Percentiles rank a stretch among this genome's conserved stretches.
Evolutionary conservation across 2,329 filamentous ascomycete genomes (phyloP).

Genomic region (Fusarium sacchari): DNA sequence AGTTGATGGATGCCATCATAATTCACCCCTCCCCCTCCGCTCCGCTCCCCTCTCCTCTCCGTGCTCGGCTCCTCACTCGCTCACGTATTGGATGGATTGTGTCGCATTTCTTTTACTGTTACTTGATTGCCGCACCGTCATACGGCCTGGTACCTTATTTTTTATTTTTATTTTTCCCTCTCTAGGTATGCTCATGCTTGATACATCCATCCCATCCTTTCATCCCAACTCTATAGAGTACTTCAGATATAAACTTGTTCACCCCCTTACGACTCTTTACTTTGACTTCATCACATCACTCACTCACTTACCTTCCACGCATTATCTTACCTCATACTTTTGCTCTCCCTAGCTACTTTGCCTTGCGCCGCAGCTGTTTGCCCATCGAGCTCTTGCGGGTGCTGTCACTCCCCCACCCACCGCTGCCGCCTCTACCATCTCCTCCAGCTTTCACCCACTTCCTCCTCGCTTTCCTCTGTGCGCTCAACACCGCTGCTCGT

Average conservation of each 20-base stretch:
- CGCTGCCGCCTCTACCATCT: not conserved
- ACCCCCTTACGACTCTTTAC: not conserved
- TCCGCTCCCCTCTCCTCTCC: not conserved
- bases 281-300: not conserved
- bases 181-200: not conserved
- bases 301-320: not conserved
- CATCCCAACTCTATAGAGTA: not conserved
- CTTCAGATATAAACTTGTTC: not conserved
- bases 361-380: not conserved
- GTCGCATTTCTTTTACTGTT: not conserved
- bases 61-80: not conserved
- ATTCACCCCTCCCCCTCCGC: not conserved
- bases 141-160: not conserved
- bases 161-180: not conserved
- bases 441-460: not conserved
- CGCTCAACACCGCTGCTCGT: not conserved
- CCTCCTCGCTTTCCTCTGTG: not conserved
- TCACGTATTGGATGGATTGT: not conserved
- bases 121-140: not conserved
- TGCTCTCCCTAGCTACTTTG: not conserved
- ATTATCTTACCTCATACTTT: not conserved
- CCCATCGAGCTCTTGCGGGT: not conserved
- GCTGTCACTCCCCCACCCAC: not conserved
- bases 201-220: not conserved
- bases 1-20: not conserved